Percentiles rank a stretch among this genome's conserved stretches.
Evolutionary conservation across 1,284 basidiomycete genomes (phyloP).

Genomic region (Cryptococcus maquisensis): DNA sequence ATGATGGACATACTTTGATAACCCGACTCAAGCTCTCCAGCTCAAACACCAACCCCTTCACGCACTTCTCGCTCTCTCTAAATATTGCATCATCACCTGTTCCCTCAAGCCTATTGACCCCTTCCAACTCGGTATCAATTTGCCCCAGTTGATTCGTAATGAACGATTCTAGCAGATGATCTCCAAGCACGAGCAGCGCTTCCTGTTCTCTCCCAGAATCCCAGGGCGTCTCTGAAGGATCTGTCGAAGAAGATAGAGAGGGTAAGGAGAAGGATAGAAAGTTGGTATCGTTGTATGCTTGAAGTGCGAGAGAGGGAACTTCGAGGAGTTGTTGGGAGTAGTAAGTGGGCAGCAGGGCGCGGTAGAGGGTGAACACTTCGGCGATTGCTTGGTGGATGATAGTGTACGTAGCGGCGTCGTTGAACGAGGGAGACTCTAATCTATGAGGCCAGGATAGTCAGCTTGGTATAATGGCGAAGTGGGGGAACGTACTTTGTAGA

Average conservation of each 20-base stretch:
- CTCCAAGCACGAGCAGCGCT: too few relatives aligned
- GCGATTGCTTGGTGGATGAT: slow-evolving; percentile 52
- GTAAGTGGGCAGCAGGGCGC: slow-evolving; percentile 72
- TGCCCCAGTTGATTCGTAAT: not conserved
- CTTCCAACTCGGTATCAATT: not conserved
- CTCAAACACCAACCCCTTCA: slow-evolving; percentile 63
- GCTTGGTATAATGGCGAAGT: not conserved
- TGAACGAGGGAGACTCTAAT: slow-evolving; percentile 22
- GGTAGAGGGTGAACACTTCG: slow-evolving; percentile 72
- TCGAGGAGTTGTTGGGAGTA: slow-evolving; percentile 56
- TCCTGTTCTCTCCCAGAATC: slow-evolving; percentile 41
- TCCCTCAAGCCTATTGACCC: slow-evolving; percentile 43
- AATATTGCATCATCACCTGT: slow-evolving; percentile 71
- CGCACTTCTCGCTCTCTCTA: slow-evolving; percentile 67
- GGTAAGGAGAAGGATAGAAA: slow-evolving; percentile 57
- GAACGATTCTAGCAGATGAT: too few relatives aligned
- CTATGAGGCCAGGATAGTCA: not conserved
- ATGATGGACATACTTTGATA: slow-evolving; percentile 61
- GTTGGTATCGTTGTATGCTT: slow-evolving; percentile 79
- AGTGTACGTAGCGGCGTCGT: not conserved
- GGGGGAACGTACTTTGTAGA: slow-evolving; percentile 26
- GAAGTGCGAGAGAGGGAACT: slow-evolving; percentile 63
- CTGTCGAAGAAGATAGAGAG: slow-evolving; percentile 43
- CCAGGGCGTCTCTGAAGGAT: slow-evolving; percentile 45
- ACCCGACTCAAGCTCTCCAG: slow-evolving; percentile 63